Base-by-base conservation (phyloP, 495 filamentous ascomycete species). In the Aspergillus cavernicola region DNA sequence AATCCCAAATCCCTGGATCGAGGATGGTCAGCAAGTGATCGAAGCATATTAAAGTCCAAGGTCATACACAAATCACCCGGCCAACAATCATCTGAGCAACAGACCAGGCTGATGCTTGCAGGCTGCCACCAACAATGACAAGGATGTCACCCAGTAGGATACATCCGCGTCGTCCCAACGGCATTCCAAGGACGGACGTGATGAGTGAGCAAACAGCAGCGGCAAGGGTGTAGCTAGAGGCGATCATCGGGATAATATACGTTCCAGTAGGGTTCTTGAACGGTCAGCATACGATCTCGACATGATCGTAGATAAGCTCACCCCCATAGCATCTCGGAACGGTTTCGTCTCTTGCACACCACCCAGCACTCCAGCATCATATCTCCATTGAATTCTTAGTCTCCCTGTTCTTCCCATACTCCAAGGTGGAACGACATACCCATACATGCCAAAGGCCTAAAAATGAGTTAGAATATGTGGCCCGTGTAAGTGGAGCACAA, bases 281-380 rank as follows among this genome's bases (percentile, higher is more conserved):
- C 29, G 0, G 33, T 6, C 2, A 26, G 20, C 4, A 39, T 22
- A 3, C 7, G 35, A 12, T 6, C 32, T 6, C 3, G 4, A 10
- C 12, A 13, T 35, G 32, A 5, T 3, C 4, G 6, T 12, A 20
- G 33, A n/a, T 22, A 10, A 12, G 33, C 47, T 50, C 65, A 50
- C 66, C 55, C 42, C 51, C 18, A 75, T 63, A 12, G 71, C 69
- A 22, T 61, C 43, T 0, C 59, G 62, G 52, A 68, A 75, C 1
- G 66, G 61, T 6, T 60, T 42, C 2, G 68, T 67, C 11, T 65
- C 53, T 18, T 68, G 66, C 3, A 75, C 61, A 45, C 69, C 71
- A 18, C 71, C 71, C 10, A 75, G 63, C 4, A 73, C 68, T 6
- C 71, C 71, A 2, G 71, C 70, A 50, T 75, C 66, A 37, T 69